Evolutionary conservation across 1,284 basidiomycete genomes (phyloP), one percentile per base, ranked within the genome.

Genomic region (Cutaneotrichosporon dermatis): DNA sequence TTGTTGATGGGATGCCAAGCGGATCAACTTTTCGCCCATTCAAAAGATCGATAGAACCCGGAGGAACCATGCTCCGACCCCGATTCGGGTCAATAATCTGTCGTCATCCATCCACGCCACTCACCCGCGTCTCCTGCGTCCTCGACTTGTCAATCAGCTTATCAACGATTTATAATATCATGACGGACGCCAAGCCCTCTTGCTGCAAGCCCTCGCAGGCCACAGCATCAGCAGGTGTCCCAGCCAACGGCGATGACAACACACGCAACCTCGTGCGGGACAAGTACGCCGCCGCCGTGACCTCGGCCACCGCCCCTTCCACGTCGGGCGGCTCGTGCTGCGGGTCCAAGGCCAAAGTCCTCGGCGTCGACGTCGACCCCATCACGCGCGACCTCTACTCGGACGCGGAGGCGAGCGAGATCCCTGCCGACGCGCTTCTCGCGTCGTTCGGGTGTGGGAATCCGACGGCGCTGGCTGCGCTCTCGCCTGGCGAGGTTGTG

Each of bases 401-500:
- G 15, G 54, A 45, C 6, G 39, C 40, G 16, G 63, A 64, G 52
- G 60, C 59, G 4, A 13, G 57, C 40, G 51, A 54, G 33, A 55
- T 64, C 9, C 63, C 63, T 2, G 43, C 54, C 34, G 63, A 64
- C n/a, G 63, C 63, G 4, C 54, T 64, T 4, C 54, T 61, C 36
- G 63, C 63, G 3, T 64, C 63, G 33, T 62, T 65, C 37, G 63
- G 63, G 1, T 65, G 63, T 51, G 63, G 63, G 25, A 65, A 65
- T 55, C 63, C 63, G 3, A 65, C 63, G 3, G 63, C 63, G 11
- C 57, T 62, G 13, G 63, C 60, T 25, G 35, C 52, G 33, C 59
- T 65, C 34, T n/a, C 40, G 6, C 46, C 84, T 81, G 84, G 83
- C 43, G 83, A 85, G 71, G 76, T 68, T 1, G 79, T 84, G 4